Conservation (phyloP, 176 grass and related monocot species). For the Panicum miliaceum region DNA sequence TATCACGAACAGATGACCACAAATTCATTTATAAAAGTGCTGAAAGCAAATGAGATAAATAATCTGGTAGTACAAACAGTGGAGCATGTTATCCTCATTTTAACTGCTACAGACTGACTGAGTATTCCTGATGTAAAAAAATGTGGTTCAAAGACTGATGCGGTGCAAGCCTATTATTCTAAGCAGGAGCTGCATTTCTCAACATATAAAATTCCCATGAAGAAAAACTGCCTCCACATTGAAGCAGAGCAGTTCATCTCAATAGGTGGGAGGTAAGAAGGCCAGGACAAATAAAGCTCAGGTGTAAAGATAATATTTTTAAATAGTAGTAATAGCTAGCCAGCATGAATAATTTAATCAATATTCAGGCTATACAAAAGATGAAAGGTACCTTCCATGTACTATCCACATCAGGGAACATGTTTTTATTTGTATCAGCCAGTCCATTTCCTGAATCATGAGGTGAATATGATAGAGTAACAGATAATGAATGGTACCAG, state of each 20-base stretch:
- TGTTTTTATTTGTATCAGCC: conserved; percentile 56
- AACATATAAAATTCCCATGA: conserved; percentile 1
- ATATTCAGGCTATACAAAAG: neutral
- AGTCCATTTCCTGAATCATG: conserved; percentile 60
- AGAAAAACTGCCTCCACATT: neutral
- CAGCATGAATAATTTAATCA: conserved; percentile 1
- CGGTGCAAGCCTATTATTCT: neutral
- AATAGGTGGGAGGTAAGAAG: neutral
- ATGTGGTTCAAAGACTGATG: neutral
- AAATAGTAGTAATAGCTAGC: neutral
- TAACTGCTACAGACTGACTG: neutral
- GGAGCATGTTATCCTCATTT: neutral
- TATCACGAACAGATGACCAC: neutral
- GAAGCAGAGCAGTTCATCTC: conserved; percentile 4
- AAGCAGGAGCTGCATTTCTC: neutral
- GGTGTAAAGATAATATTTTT: neutral
- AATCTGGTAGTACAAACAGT: neutral
- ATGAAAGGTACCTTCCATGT: conserved; percentile 78
- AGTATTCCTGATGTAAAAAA: neutral
- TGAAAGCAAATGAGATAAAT: conserved; percentile 11
- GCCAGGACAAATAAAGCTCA: neutral
- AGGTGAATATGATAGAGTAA: conserved; percentile 39
- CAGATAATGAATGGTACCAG: neutral
- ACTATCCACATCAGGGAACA: conserved; percentile 93
- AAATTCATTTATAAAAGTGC: neutral